phyloP scores from a whole-genome alignment of 2,329 filamentous ascomycete genomes.

The Paecilomyces fulvus region DNA sequence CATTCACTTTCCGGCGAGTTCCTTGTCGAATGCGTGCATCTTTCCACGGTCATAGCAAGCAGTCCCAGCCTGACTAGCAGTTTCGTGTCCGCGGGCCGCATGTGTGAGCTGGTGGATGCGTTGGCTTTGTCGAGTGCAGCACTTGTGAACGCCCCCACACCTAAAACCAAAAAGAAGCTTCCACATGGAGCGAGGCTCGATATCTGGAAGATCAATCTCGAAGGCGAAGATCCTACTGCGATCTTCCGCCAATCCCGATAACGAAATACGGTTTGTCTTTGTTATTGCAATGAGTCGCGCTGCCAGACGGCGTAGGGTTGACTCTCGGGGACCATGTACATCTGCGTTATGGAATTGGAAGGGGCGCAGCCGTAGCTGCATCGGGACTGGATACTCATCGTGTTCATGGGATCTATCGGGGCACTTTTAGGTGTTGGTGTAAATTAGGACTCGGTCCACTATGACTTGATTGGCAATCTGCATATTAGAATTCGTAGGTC shows the following conservation, averaged over 20 bases:
- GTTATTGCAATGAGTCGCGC: background rate
- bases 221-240: slow-evolving; percentile 13
- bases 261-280: background rate
- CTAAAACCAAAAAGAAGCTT: slow-evolving; percentile 34
- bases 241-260: background rate
- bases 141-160: slow-evolving; percentile 45
- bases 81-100: slow-evolving; percentile 57
- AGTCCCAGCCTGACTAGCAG: slow-evolving; percentile 57
- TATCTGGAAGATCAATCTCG: slow-evolving; percentile 31
- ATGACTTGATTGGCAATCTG: background rate
- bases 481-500: background rate
- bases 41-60: slow-evolving; percentile 68
- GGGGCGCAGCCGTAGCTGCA: background rate
- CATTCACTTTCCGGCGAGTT: slow-evolving; percentile 65
- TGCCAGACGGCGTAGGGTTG: background rate
- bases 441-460: background rate
- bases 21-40: slow-evolving; percentile 76
- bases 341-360: background rate
- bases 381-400: background rate
- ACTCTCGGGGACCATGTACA: background rate
- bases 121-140: slow-evolving; percentile 72
- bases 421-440: background rate
- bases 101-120: slow-evolving; percentile 66
- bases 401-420: background rate
- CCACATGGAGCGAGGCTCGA: slow-evolving; percentile 27